These are phyloP conservation scores for Acanthamoeba castellanii DNA, from an alignment of 208 protist genomes.

Conservation along the genomic window DNA sequence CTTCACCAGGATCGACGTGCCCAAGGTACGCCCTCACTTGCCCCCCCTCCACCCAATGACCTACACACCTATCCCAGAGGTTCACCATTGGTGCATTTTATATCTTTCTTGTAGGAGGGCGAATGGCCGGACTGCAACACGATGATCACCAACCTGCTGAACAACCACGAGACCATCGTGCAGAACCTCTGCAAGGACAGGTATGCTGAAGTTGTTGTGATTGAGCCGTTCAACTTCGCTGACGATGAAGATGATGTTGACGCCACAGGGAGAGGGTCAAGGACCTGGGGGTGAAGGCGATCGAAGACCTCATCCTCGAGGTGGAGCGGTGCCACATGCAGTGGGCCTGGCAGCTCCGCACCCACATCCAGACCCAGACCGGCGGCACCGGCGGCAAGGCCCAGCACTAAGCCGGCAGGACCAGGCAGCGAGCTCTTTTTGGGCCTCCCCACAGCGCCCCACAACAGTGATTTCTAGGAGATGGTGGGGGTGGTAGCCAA, in stretches of 20 bases:
- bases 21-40: neutral
- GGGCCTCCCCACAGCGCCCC: too few relatives aligned
- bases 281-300: neutral
- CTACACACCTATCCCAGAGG: neutral
- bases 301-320: constrained; percentile 38
- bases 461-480: too few relatives aligned
- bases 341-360: constrained; percentile 62
- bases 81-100: neutral
- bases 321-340: constrained; percentile 51
- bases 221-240: neutral
- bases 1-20: neutral
- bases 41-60: neutral
- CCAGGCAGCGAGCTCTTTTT: too few relatives aligned
- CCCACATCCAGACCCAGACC: neutral
- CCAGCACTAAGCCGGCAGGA: neutral
- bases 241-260: neutral
- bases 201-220: neutral
- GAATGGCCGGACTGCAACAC: neutral
- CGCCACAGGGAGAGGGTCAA: neutral
- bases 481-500: too few relatives aligned
- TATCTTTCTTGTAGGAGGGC: neutral
- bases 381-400: neutral
- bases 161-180: neutral
- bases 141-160: neutral
- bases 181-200: constrained; percentile 29